These are phyloP conservation scores for Tillandsia fasciculata DNA, from an alignment of 176 grass and related monocot species.

Conservation along the genomic window DNA sequence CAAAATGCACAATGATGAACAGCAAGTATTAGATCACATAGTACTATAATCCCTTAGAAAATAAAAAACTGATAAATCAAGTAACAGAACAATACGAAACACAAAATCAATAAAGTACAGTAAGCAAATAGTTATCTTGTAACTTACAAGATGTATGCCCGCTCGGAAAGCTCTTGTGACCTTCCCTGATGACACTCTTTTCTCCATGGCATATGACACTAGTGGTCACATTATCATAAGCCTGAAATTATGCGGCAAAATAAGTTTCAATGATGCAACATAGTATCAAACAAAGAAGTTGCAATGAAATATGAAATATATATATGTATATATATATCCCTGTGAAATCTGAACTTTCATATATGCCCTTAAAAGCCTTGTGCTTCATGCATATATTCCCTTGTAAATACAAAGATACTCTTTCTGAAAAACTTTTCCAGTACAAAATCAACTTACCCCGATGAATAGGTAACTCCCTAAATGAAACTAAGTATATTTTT, in stretches of 20 bases:
- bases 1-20: neutral
- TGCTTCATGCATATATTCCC: too few relatives aligned
- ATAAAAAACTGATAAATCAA: neutral
- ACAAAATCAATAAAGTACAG: neutral
- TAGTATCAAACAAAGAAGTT: neutral
- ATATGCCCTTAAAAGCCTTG: too few relatives aligned
- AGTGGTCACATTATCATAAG: slow-evolving; percentile 70
- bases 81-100: neutral
- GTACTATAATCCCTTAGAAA: neutral
- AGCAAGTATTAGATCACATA: neutral
- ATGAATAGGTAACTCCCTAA: too few relatives aligned
- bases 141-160: slow-evolving; percentile 79
- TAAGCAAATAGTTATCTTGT: neutral
- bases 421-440: too few relatives aligned
- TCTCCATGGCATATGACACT: slow-evolving; percentile 73
- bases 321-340: too few relatives aligned
- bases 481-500: too few relatives aligned
- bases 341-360: too few relatives aligned
- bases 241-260: slow-evolving; percentile 23
- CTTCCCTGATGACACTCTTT: slow-evolving; percentile 77
- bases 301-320: too few relatives aligned
- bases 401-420: too few relatives aligned
- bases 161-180: slow-evolving; percentile 94
- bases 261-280: neutral
- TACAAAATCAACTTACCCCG: too few relatives aligned